Base-by-base conservation (phyloP, 768 basidiomycete species). In the Lentinula raphanica region DNA sequence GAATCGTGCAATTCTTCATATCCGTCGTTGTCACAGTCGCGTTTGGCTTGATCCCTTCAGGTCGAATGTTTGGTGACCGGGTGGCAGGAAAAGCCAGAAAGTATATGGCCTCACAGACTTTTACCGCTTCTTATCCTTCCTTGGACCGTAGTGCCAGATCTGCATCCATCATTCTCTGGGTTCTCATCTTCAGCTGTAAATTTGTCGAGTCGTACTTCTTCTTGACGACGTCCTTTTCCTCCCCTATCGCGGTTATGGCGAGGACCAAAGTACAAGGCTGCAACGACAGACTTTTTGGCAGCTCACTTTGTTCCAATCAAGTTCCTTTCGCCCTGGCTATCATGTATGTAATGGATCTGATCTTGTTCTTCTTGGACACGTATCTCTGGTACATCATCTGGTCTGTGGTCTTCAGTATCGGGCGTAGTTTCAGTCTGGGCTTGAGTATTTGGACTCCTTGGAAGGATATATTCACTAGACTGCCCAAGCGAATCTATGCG, bases 311-410 rank as follows among this genome's bases (percentile, higher is more conserved):
- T 76, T 79, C 84, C 36, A 94, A 97, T 67, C 97, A 99, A 59
- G 90, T 97, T 39, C 84, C 89, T 0, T 99, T 98, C 75, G 88
- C 97, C 0, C 83, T 99, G 60, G 79, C 95, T 39, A 94, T 98
- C 80, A 99, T 98, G 96, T 98, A 96, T 77, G 71, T 97, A 73
- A 98, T 99, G 97, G 97, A 99, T 69, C 75, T 99, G 63, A 80
- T 92, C 58, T 79, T 99, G 64, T 99, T 98, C 86, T 99, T 99
- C 85, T 77, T 99, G 75, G 97, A 99, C 79, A 99, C 97, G 46
- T 99, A 98, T 80, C 76, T 99, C 45, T 99, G 97, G 97, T 99
- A 97, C 76, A 93, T 98, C 77, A 94, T 98, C 70, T 98, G 96
- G 96, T 84, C 94, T 66, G 94, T 96, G 62, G 88, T 96, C 65